phyloP scores from a whole-genome alignment of 208 protist species.

The Phytomonas sp. region DNA sequence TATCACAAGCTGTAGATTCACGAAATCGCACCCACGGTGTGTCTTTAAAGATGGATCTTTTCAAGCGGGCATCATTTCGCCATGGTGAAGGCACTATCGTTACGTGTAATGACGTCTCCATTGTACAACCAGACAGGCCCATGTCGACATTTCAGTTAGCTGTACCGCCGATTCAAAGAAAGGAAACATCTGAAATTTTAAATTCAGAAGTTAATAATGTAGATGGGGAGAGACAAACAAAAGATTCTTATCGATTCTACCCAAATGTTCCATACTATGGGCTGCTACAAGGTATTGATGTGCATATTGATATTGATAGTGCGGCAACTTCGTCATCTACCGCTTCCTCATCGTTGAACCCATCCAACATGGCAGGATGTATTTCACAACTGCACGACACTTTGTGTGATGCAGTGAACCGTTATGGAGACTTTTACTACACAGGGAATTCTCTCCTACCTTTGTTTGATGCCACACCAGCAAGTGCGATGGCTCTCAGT shows the following conservation, averaged over 20 bases:
- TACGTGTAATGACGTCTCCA: not conserved
- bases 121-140: not conserved
- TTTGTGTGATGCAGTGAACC: conserved; percentile 7
- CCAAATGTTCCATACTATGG: conserved; percentile 5
- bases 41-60: not conserved
- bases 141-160: not conserved
- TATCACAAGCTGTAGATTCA: not conserved
- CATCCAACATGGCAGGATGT: not conserved
- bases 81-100: not conserved
- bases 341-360: not conserved
- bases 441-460: not conserved
- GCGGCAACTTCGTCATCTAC: not conserved
- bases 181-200: not conserved
- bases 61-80: not conserved
- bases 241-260: not conserved
- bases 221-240: not conserved
- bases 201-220: not conserved
- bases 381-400: not conserved
- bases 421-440: not conserved
- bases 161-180: not conserved
- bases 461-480: not conserved
- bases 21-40: not conserved
- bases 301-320: not conserved
- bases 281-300: not conserved
- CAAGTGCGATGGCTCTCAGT: not conserved